A percentile compares a stretch with the other conserved stretches of the same genome.
Conservation (phyloP, 768 basidiomycete species). For the Dentipellis fragilis region DNA sequence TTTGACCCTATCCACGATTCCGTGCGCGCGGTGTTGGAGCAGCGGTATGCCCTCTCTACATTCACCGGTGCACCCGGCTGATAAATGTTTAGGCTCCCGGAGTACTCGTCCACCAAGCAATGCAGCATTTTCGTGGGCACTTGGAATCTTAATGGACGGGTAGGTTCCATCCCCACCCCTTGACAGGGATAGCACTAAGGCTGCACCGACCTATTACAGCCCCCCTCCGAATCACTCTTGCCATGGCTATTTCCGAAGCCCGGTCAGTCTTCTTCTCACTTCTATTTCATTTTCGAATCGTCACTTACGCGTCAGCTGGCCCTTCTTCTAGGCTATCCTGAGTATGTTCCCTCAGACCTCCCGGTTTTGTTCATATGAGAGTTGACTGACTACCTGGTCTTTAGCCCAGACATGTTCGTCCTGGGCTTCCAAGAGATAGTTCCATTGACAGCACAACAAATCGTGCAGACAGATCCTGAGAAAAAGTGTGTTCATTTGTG, state of each 20-base stretch:
- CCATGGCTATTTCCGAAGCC: conserved; percentile 87
- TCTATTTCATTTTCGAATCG: not conserved
- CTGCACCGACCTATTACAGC: conserved; percentile 27
- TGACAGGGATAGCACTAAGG: not conserved
- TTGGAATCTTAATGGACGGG: conserved; percentile 93
- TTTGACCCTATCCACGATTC: conserved; percentile 92
- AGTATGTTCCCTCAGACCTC: conserved; percentile 29
- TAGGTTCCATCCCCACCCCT: conserved; percentile 24
- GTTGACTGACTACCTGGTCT: not conserved
- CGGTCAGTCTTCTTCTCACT: conserved; percentile 35
- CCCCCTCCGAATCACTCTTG: conserved; percentile 74
- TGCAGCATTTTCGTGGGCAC: conserved; percentile 80
- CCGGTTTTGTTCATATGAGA: not conserved
- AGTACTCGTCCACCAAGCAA: conserved; percentile 74
- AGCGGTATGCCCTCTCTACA: conserved; percentile 36
- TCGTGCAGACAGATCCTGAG: conserved; percentile 91
- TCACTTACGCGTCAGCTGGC: not conserved
- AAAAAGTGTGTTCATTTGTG: conserved; percentile 48
- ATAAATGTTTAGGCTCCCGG: conserved; percentile 42
- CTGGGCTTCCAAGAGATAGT: conserved; percentile 97
- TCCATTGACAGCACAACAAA: conserved; percentile 94
- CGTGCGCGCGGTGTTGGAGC: conserved; percentile 59
- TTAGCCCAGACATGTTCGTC: conserved; percentile 80
- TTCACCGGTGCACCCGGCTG: not conserved
- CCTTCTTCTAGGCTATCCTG: conserved; percentile 24